Conservation (phyloP, 2,329 filamentous ascomycete species). For the Pestalotiopsis sp. region DNA sequence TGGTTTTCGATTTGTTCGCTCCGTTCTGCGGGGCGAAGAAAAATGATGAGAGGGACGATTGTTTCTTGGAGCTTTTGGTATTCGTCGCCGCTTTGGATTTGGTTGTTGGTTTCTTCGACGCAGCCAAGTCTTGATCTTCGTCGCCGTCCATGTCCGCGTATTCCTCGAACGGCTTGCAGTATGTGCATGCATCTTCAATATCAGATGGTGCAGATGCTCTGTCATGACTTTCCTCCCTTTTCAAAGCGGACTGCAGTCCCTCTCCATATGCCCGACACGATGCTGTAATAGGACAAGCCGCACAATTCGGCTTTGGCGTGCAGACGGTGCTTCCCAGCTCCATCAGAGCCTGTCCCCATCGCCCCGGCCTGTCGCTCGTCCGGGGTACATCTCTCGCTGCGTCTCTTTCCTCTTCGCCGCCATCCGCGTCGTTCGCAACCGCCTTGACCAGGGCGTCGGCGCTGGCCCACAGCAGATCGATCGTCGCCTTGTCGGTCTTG, state of each 20-base stretch:
- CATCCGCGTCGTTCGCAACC: slow-evolving; percentile 44
- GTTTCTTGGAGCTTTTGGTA: slow-evolving; percentile 16
- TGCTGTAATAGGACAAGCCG: slow-evolving; percentile 50
- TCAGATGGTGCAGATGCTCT: slow-evolving; percentile 32
- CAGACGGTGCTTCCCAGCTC: slow-evolving; percentile 67
- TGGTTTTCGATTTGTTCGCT: slow-evolving; percentile 9
- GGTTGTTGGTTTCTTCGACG: slow-evolving; percentile 15
- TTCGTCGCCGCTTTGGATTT: slow-evolving; percentile 14
- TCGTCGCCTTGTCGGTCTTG: slow-evolving; percentile 55
- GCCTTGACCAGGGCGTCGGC: slow-evolving; percentile 58
- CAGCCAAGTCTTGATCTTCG: slow-evolving; percentile 16
- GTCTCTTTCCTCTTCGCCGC: slow-evolving; percentile 15
- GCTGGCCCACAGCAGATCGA: slow-evolving; percentile 61
- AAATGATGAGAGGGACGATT: slow-evolving; percentile 31
- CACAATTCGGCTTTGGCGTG: slow-evolving; percentile 61
- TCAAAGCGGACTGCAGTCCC: slow-evolving; percentile 37
- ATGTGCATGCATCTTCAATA: slow-evolving; percentile 53
- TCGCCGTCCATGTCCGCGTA: slow-evolving; percentile 16
- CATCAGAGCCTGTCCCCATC: slow-evolving; percentile 69
- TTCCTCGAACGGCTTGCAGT: slow-evolving; percentile 52
- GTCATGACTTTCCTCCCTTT: slow-evolving; percentile 19
- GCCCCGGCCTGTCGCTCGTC: slow-evolving; percentile 54
- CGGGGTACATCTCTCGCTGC: slow-evolving; percentile 1
- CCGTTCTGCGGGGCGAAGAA: slow-evolving; percentile 23
- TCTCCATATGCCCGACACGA: slow-evolving; percentile 57